A percentile compares a stretch with the other conserved stretches of the same genome.
phyloP scores from a whole-genome alignment of 106 monocot species.

The Platanthera zijinensis region DNA sequence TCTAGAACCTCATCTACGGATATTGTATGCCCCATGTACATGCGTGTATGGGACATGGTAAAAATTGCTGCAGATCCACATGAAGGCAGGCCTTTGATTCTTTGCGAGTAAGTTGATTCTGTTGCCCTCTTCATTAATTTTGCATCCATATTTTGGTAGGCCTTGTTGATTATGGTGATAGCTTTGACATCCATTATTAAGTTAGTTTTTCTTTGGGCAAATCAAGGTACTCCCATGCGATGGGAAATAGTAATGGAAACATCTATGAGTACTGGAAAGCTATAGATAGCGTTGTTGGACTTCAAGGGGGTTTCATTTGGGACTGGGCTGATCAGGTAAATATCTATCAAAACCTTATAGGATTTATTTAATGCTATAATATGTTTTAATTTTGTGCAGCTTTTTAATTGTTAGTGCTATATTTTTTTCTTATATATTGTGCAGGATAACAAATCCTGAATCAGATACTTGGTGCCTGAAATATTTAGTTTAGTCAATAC shows the following conservation, averaged over 20 bases:
- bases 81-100: conserved; percentile 84
- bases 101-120: conserved; percentile 76
- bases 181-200: conserved; percentile 1
- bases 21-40: conserved; percentile 99
- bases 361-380: neutral
- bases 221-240: conserved; percentile 92
- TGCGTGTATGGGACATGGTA: conserved; percentile 93
- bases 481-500: no score
- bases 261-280: conserved; percentile 86
- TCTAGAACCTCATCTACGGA: conserved; percentile 93
- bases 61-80: conserved; percentile 75
- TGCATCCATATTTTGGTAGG: neutral
- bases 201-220: conserved; percentile 5
- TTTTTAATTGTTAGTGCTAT: neutral
- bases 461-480: neutral
- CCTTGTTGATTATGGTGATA: conserved; percentile 8
- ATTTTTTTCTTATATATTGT: neutral
- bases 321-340: conserved; percentile 98
- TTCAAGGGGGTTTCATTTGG: conserved; percentile 99
- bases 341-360: neutral
- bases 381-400: neutral
- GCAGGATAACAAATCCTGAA: neutral
- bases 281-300: conserved; percentile 75
- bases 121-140: neutral
- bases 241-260: conserved; percentile 98